A percentile compares a stretch with the other conserved stretches of the same genome.
These are phyloP conservation scores for Heterobasidion annosum DNA, from an alignment of 1,284 basidiomycete species.

Conservation along the genomic window DNA sequence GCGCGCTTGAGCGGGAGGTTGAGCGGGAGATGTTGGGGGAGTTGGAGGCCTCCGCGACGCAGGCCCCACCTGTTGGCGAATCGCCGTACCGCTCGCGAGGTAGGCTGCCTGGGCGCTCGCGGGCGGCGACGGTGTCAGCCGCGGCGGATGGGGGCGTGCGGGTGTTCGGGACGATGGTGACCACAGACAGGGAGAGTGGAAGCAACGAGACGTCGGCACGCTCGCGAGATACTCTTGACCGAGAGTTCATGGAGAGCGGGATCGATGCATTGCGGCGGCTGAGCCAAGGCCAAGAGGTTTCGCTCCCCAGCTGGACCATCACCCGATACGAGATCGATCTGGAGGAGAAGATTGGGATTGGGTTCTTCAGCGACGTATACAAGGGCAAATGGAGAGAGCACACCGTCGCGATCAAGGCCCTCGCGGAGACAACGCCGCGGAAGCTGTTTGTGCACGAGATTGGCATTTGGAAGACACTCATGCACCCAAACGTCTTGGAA, in stretches of 20 bases:
- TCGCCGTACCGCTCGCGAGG: not conserved
- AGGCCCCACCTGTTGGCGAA: not conserved
- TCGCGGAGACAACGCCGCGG: slow-evolving; percentile 27
- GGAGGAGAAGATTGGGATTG: slow-evolving; percentile 53
- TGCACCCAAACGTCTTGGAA: slow-evolving; percentile 30
- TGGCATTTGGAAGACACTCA: slow-evolving; percentile 27
- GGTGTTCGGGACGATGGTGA: slow-evolving; percentile 1
- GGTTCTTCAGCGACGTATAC: slow-evolving; percentile 66
- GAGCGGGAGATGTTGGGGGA: slow-evolving; percentile 21
- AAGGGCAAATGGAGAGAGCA: slow-evolving; percentile 51
- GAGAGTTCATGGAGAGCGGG: slow-evolving; percentile 37
- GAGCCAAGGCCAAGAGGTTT: slow-evolving; percentile 22
- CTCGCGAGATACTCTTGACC: slow-evolving; percentile 25
- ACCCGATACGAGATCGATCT: slow-evolving; percentile 61
- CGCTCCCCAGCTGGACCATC: slow-evolving; percentile 66
- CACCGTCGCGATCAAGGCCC: slow-evolving; percentile 45
- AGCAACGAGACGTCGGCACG: slow-evolving; percentile 5
- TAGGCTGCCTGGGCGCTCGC: not conserved
- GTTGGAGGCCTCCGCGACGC: not conserved
- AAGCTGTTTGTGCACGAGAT: slow-evolving; percentile 27
- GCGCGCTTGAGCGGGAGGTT: slow-evolving; percentile 48
- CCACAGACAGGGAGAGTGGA: slow-evolving; percentile 6
- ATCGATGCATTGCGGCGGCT: slow-evolving; percentile 41
- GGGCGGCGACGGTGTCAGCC: not conserved
- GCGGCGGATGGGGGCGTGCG: not conserved